Base-by-base conservation (phyloP, 192 early-diverging fungal genomes). In the Coemansia interrupta region DNA sequence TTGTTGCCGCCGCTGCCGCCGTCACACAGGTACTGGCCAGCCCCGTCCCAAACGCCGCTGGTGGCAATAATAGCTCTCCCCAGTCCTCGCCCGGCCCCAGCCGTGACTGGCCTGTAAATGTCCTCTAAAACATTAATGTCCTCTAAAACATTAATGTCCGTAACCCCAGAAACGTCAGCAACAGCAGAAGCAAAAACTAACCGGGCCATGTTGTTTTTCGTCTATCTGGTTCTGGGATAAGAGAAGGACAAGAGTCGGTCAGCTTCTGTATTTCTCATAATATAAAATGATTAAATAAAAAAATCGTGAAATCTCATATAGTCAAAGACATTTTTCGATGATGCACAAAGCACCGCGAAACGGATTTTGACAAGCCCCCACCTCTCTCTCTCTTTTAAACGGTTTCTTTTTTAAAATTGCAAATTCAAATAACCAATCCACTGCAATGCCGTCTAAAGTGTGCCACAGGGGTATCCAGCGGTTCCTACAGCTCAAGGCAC, bases 81-180 rank as follows among this genome's bases (percentile, higher is more conserved):
- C 56, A 62, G 18, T 56, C 70, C 9, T 56, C 70, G 26, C 66
- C 61, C 0, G 60, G 54, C 4, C 76, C 76, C 20, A 61, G 64
- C 47, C 69, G 76, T 24, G 76, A 79, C 70, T 79, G 76, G 76
- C 76, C 76, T 17, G 70, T 79, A 32, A 79, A 72, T 59, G 63
- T 79, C 36, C 46, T 78, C 23, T 78, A 68, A 61, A 39, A 39
- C n/a, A 39, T 20, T 13, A 18, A 20, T 36, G 32, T 11, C 32
- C n/a, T n/a, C n/a, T n/a, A 54, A 39, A 39, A 39, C n/a, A 39
- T 20, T 13, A 18, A 20, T 36, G 32, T 11, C 32, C n/a, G 19
- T 20, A 24, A 54, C 29, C 20, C 18, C 26, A 18, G 30, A 26
- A 29, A 50, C n/a, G n/a, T n/a, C 1, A 4, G 3, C 23, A 49